These are phyloP conservation scores for Trametes versicolor DNA, from an alignment of 1,284 basidiomycete genomes.

Conservation along the genomic window DNA sequence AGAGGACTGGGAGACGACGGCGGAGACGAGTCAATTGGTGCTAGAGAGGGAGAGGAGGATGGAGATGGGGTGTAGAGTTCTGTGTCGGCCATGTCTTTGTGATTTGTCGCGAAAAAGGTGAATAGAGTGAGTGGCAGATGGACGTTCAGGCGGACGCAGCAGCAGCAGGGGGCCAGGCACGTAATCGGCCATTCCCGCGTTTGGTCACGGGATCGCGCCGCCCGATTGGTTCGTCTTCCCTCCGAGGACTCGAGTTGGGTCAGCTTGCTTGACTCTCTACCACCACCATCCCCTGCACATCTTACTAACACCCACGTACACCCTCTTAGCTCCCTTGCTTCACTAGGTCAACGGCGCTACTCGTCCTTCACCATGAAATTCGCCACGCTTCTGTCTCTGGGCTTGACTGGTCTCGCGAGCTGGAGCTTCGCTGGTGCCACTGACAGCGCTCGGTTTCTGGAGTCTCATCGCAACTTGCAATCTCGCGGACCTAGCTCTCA, in stretches of 20 bases:
- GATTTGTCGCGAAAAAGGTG: neutral
- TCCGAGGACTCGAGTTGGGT: too few relatives aligned
- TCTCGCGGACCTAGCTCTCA: slow-evolving; percentile 19
- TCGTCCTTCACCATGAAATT: slow-evolving; percentile 1
- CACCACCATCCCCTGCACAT: slow-evolving; percentile 4
- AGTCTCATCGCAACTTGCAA: neutral
- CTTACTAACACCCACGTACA: too few relatives aligned
- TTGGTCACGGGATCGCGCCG: slow-evolving; percentile 21
- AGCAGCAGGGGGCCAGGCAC: neutral
- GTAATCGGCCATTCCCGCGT: slow-evolving; percentile 10
- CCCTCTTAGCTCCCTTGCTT: too few relatives aligned
- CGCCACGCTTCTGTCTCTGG: neutral
- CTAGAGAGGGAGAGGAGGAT: slow-evolving; percentile 27
- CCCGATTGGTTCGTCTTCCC: neutral
- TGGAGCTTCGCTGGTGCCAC: neutral
- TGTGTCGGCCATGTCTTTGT: slow-evolving; percentile 5
- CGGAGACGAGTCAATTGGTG: slow-evolving; percentile 31
- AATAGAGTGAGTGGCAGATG: neutral
- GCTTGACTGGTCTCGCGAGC: neutral
- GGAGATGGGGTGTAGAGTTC: slow-evolving; percentile 16
- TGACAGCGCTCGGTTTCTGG: neutral
- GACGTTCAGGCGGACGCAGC: neutral
- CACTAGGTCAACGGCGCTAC: too few relatives aligned
- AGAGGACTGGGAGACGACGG: slow-evolving; percentile 25
- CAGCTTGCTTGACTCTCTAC: neutral